Conservation (phyloP, 805 yeast species). For the Candida sithepensis region DNA sequence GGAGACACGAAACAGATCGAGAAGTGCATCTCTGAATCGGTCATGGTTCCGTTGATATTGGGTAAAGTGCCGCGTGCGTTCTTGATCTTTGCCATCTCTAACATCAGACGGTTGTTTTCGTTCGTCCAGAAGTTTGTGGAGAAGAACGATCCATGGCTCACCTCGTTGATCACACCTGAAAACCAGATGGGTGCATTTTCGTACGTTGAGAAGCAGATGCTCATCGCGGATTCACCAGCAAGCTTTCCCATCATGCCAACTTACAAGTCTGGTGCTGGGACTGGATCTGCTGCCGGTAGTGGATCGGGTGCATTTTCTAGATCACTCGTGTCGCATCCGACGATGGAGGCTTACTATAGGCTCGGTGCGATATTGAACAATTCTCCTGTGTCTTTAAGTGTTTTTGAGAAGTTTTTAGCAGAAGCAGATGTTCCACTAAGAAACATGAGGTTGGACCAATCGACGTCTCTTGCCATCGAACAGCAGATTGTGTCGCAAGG, state of each 20-base stretch:
- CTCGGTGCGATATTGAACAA: slow-evolving; percentile 44
- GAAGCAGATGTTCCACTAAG: slow-evolving; percentile 47
- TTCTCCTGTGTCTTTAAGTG: slow-evolving; percentile 52
- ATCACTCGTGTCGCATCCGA: slow-evolving; percentile 35
- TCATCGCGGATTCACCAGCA: slow-evolving; percentile 29
- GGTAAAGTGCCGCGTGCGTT: slow-evolving; percentile 70
- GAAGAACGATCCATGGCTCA: slow-evolving; percentile 38
- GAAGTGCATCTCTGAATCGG: slow-evolving; percentile 22
- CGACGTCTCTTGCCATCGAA: slow-evolving; percentile 48
- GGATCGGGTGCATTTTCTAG: slow-evolving; percentile 9
- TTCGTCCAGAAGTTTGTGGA: slow-evolving; percentile 54
- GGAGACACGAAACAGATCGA: slow-evolving; percentile 21
- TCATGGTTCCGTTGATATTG: slow-evolving; percentile 56
- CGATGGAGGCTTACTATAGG: slow-evolving; percentile 49
- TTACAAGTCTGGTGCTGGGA: slow-evolving; percentile 7
- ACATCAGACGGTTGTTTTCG: slow-evolving; percentile 59
- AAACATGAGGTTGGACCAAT: slow-evolving; percentile 35
- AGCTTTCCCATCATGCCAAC: slow-evolving; percentile 26
- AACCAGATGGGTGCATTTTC: slow-evolving; percentile 31
- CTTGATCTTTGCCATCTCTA: slow-evolving; percentile 61
- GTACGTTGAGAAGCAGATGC: slow-evolving; percentile 23
- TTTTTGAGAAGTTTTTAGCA: slow-evolving; percentile 58
- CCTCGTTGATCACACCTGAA: slow-evolving; percentile 25
- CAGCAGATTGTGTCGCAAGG: slow-evolving; percentile 62
- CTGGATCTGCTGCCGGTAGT: slow-evolving; percentile 4